phyloP scores from a whole-genome alignment of 768 basidiomycete genomes.

The Tephrocybe sp. region DNA sequence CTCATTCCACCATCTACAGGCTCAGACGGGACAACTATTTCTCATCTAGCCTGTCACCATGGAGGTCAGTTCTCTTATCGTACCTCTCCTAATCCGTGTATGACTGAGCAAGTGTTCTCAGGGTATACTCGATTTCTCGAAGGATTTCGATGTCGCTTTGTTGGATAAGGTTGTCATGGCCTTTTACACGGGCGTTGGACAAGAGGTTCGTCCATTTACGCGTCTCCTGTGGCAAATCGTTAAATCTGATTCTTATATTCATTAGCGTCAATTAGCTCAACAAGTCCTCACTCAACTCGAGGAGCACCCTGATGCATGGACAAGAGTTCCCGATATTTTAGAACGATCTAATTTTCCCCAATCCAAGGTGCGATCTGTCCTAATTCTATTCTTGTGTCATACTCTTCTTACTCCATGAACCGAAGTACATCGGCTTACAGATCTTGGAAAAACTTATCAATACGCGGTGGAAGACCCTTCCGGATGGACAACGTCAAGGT shows the following conservation, averaged over 20 bases:
- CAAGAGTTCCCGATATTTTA: conserved; percentile 91
- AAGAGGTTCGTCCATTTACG: conserved; percentile 59
- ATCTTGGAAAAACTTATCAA: conserved; percentile 95
- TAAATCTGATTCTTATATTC: conserved; percentile 25
- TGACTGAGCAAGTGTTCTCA: conserved; percentile 33
- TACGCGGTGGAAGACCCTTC: conserved; percentile 95
- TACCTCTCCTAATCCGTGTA: conserved; percentile 14
- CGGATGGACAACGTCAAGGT: conserved; percentile 93
- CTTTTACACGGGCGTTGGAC: conserved; percentile 73
- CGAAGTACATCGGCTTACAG: conserved; percentile 92
- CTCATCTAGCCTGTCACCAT: conserved; percentile 32
- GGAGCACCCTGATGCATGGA: conserved; percentile 96
- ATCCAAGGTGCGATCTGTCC: conserved; percentile 59
- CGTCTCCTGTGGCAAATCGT: conserved; percentile 13
- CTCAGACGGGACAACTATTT: conserved; percentile 9
- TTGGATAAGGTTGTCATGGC: conserved; percentile 94
- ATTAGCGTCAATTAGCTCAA: conserved; percentile 93
- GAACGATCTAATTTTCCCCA: conserved; percentile 84
- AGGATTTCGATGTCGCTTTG: conserved; percentile 89
- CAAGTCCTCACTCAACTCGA: conserved; percentile 94
- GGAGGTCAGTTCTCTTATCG: conserved; percentile 41
- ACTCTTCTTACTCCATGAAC: background rate
- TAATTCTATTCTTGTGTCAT: background rate
- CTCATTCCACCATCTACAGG: conserved; percentile 5
- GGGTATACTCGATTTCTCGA: conserved; percentile 91